Conservation (phyloP, 1,284 basidiomycete species). For the Rhodotorula sp. region DNA sequence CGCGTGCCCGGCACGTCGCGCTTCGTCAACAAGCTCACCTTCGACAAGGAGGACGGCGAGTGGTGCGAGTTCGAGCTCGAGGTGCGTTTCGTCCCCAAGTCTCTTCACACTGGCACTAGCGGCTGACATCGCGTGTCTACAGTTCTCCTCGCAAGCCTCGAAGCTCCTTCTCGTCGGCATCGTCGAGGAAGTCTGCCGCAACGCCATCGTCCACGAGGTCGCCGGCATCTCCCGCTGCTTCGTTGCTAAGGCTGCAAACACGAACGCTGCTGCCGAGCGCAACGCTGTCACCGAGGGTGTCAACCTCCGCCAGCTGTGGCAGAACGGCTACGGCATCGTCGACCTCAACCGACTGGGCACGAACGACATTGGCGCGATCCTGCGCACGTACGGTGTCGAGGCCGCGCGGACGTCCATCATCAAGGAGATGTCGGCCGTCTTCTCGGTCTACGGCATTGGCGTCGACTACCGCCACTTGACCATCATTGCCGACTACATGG, state of each 20-base stretch:
- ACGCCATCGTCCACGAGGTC: conserved; percentile 84
- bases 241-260: conserved; percentile 58
- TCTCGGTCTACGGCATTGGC: conserved; percentile 95
- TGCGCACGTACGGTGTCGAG: conserved; percentile 73
- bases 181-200: conserved; percentile 78
- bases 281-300: conserved; percentile 68
- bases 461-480: conserved; percentile 94
- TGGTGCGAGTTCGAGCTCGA: conserved; percentile 77
- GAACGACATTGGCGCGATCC: conserved; percentile 92
- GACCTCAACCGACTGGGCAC: conserved; percentile 84
- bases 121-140: conserved; percentile 46
- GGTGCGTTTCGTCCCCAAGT: conserved; percentile 56
- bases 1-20: conserved; percentile 57
- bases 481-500: conserved; percentile 99
- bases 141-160: conserved; percentile 63
- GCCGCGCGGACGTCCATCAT: conserved; percentile 54
- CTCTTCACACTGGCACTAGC: background rate
- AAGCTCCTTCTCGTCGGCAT: conserved; percentile 90
- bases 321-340: conserved; percentile 74
- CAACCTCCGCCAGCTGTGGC: conserved; percentile 89
- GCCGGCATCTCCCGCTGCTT: conserved; percentile 81
- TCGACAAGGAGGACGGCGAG: conserved; percentile 62
- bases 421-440: conserved; percentile 84
- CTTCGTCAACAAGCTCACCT: conserved; percentile 67
- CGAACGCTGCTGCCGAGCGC: conserved; percentile 53